A percentile compares a stretch with the other conserved stretches of the same genome.
These are phyloP conservation scores for Lathyrus tuberosus DNA, from an alignment of 306 rosid species.

Conservation along the genomic window DNA sequence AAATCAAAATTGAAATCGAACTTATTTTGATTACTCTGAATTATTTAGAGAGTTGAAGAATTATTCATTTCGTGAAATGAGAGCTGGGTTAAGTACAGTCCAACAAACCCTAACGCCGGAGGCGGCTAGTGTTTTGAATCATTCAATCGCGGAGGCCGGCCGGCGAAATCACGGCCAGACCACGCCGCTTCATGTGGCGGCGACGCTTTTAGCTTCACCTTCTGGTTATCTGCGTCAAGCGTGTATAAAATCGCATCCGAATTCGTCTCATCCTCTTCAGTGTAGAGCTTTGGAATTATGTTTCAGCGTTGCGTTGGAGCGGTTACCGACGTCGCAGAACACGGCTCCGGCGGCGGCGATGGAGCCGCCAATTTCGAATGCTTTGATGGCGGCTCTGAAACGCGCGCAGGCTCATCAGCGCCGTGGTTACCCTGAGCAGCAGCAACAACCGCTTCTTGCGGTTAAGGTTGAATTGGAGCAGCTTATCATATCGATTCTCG, in stretches of 20 bases:
- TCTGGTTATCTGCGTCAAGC: conserved; percentile 87
- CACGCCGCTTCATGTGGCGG: conserved; percentile 95
- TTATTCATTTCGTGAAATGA: conserved; percentile 56
- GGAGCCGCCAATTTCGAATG: conserved; percentile 93
- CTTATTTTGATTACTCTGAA: neutral
- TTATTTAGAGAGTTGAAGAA: conserved; percentile 6
- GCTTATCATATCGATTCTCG: conserved; percentile 88
- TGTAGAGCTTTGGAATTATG: conserved; percentile 95
- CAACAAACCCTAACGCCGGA: conserved; percentile 98
- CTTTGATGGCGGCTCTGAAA: conserved; percentile 91
- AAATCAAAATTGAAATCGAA: too few species aligned
- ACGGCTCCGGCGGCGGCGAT: conserved; percentile 55
- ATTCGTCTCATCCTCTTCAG: conserved; percentile 96
- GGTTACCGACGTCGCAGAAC: conserved; percentile 86
- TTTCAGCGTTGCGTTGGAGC: conserved; percentile 90
- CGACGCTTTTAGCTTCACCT: conserved; percentile 76
- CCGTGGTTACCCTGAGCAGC: conserved; percentile 95
- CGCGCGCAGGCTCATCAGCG: conserved; percentile 99
- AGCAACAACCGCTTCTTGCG: conserved; percentile 92
- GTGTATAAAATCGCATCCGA: conserved; percentile 93
- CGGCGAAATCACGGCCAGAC: conserved; percentile 95
- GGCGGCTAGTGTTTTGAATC: conserved; percentile 89
- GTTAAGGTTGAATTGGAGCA: conserved; percentile 95
- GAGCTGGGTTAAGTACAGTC: conserved; percentile 94
- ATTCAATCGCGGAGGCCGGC: conserved; percentile 89